These are phyloP conservation scores for Rutidosis leptorrhynchoides DNA, from an alignment of 129 eudicot genomes.

Conservation along the genomic window DNA sequence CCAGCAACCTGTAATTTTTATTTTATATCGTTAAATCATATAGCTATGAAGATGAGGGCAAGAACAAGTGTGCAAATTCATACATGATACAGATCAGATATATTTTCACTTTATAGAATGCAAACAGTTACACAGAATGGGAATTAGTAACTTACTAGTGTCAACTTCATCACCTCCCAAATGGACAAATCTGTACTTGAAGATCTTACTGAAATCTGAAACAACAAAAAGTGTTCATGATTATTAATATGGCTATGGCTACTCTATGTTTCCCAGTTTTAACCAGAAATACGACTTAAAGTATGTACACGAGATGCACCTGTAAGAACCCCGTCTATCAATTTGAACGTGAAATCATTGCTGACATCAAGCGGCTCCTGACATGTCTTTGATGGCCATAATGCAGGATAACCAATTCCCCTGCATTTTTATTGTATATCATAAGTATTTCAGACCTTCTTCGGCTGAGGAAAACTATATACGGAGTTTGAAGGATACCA, in stretches of 20 bases:
- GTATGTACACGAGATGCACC: slow-evolving; percentile 37
- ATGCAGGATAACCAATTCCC: slow-evolving; percentile 85
- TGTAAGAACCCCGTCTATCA: slow-evolving; percentile 88
- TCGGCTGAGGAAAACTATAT: not conserved
- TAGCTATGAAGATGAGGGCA: slow-evolving; percentile 2
- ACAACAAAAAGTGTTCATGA: slow-evolving; percentile 9
- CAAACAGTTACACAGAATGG: not conserved
- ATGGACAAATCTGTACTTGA: slow-evolving; percentile 83
- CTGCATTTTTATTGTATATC: slow-evolving; percentile 32
- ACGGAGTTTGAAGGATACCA: slow-evolving; percentile 43
- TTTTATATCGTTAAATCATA: not conserved
- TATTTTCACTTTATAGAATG: slow-evolving; percentile 15
- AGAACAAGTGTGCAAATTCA: not conserved
- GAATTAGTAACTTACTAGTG: slow-evolving; percentile 54
- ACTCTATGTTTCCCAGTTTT: not conserved
- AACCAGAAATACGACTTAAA: slow-evolving; percentile 16
- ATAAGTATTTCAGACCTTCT: not conserved
- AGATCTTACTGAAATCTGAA: slow-evolving; percentile 93
- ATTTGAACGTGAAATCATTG: slow-evolving; percentile 74
- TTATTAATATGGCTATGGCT: slow-evolving; percentile 18
- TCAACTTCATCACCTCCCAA: slow-evolving; percentile 99
- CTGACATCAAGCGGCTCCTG: slow-evolving; percentile 96
- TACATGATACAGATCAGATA: not conserved
- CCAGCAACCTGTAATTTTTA: slow-evolving; percentile 77
- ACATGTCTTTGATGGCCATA: slow-evolving; percentile 82